Percentiles rank a stretch among this genome's conserved stretches.
Evolutionary conservation across 2,329 filamentous ascomycete genomes (phyloP).

Genomic region (Bipolaris victoriae): DNA sequence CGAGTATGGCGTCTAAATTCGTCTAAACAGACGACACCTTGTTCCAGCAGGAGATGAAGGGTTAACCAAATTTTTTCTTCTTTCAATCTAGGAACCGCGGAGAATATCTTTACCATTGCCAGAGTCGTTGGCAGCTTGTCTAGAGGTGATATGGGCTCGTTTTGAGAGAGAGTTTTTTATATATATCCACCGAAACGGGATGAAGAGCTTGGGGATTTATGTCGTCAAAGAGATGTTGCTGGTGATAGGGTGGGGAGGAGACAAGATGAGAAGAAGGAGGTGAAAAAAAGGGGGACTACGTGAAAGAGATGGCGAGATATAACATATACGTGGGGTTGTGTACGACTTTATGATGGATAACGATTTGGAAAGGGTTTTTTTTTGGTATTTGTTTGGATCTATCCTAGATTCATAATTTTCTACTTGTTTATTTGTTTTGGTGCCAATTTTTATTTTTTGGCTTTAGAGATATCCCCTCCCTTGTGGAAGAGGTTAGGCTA

Average conservation of each 20-base stretch:
- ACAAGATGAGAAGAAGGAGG: no score
- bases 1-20: conserved; percentile 56
- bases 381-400: no score
- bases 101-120: conserved; percentile 16
- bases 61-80: conserved; percentile 6
- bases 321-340: not conserved
- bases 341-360: not conserved
- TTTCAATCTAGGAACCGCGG: conserved; percentile 16
- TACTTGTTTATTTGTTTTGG: not conserved
- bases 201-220: not conserved
- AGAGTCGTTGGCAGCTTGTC: conserved; percentile 9
- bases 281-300: no score
- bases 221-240: no score
- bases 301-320: no score
- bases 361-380: not conserved
- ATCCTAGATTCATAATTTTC: not conserved
- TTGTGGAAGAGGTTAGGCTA: not conserved
- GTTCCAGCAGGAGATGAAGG: not conserved
- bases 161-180: not conserved
- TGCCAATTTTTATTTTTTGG: not conserved
- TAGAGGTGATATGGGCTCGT: not conserved
- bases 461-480: conserved; percentile 18
- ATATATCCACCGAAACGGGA: not conserved
- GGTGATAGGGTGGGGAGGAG: no score
- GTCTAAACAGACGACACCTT: conserved; percentile 42